Evolutionary conservation across 495 filamentous ascomycete genomes (phyloP).

Genomic region (Xylaria bambusicola): DNA sequence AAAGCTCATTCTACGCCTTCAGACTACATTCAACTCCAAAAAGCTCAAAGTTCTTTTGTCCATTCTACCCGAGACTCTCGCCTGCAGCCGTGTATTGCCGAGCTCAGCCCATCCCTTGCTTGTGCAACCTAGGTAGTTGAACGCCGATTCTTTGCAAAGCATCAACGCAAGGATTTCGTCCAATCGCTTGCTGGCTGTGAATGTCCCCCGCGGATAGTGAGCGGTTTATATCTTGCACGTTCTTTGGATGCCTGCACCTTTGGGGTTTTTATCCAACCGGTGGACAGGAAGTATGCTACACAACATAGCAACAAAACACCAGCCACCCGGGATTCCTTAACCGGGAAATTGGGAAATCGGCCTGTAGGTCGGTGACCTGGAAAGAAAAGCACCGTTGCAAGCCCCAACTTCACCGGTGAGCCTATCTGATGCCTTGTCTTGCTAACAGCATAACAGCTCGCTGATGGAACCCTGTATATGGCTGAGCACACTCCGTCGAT

Average conservation of each 20-base stretch:
- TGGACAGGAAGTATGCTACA: neutral
- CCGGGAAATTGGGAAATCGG: neutral
- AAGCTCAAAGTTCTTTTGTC: neutral
- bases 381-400: neutral
- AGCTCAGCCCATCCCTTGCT: neutral
- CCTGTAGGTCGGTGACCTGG: neutral
- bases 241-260: neutral
- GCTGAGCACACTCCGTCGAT: neutral
- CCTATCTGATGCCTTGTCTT: neutral
- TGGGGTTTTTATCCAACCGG: constrained; percentile 10
- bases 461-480: neutral
- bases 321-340: constrained; percentile 4
- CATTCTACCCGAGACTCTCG: neutral
- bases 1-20: neutral
- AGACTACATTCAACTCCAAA: neutral
- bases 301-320: constrained; percentile 3
- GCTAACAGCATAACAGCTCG: neutral
- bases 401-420: constrained; percentile 2
- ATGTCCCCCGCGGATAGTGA: neutral
- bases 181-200: neutral
- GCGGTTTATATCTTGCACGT: constrained; percentile 1
- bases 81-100: neutral
- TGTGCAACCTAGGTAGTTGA: neutral
- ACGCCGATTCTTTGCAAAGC: neutral
- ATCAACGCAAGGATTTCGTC: neutral